Base-by-base conservation (phyloP, 2,329 filamentous ascomycete species). In the Onygena corvina region DNA sequence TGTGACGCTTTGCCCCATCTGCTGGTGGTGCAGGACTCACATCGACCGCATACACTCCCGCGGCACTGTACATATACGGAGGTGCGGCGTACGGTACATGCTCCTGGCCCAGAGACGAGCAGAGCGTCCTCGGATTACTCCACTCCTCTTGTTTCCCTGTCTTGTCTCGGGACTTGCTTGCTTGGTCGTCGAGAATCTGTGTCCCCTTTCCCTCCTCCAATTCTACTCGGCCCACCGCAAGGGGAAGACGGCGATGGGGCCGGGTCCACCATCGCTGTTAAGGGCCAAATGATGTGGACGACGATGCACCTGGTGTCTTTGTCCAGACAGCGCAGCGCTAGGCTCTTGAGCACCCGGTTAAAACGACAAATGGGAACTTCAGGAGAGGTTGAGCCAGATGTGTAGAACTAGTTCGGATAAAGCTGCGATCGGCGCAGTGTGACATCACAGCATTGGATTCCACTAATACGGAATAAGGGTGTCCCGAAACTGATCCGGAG, bases 361-460 rank as follows among this genome's bases (percentile, higher is more conserved):
- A 42, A 42, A 42, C 21, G 12, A 42, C 38, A 27, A 42, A 42
- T 20, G 16, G 18, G 34, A 23, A 20, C n/a, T n/a, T n/a, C 18
- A 42, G 23, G 5, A 42, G 21, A 42, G 38, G 36, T 18, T 25
- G 36, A 25, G 38, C 20, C 20, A 14, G 9, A 42, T 42, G 38
- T 14, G 38, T 42, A 42, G 27, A 23, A 42, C n/a, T 21, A 42
- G 27, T 42, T 42, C 38, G 27, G 38, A 42, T 42, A 42, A 42
- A 23, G 38, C 38, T 42, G 38, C 25, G 38, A 42, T 42, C 38
- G 38, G 38, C 38, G 38, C 38, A 42, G 14, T 25, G 38, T 42
- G 23, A 42, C 38, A 42, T 42, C 25, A 42, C 38, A 1, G 21
- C 9, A 23, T 27, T 4, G 21, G 8, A n/a, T n/a, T n/a, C n/a